These are phyloP conservation scores for Linnemannia elongata DNA, from an alignment of 192 early-diverging fungal genomes.

Conservation along the genomic window DNA sequence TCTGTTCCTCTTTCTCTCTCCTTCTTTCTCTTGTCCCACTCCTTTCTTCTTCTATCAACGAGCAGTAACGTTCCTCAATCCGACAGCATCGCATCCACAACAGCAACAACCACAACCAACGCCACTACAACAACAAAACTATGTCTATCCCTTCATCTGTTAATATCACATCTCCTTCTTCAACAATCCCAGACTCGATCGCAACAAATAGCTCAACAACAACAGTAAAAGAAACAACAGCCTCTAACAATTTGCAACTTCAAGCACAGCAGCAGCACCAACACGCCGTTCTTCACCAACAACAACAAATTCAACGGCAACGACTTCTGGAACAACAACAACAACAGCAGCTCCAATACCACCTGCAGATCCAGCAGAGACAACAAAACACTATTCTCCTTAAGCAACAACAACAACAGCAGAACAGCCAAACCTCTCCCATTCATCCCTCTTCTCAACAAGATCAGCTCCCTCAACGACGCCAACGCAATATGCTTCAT, in stretches of 20 bases:
- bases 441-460: neutral
- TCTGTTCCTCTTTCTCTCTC: neutral
- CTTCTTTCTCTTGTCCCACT: too few relatives aligned
- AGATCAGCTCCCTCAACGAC: constrained; percentile 5
- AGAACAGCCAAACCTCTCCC: neutral
- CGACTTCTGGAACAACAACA: neutral
- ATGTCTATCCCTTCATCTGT: neutral
- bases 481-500: constrained; percentile 13
- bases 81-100: neutral
- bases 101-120: constrained; percentile 6
- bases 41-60: neutral
- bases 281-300: neutral
- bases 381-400: neutral
- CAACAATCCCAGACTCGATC: neutral
- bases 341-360: constrained; percentile 2
- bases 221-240: constrained; percentile 10
- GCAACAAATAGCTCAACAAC: constrained; percentile 8
- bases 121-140: neutral
- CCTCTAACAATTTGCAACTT: neutral
- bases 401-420: constrained; percentile 14
- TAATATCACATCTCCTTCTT: neutral
- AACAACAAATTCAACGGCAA: neutral
- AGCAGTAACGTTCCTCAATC: neutral
- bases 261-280: constrained; percentile 17
- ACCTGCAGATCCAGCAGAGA: neutral